These are phyloP conservation scores for Shiraia sp. DNA, from an alignment of 2,329 filamentous ascomycete genomes.

Conservation along the genomic window DNA sequence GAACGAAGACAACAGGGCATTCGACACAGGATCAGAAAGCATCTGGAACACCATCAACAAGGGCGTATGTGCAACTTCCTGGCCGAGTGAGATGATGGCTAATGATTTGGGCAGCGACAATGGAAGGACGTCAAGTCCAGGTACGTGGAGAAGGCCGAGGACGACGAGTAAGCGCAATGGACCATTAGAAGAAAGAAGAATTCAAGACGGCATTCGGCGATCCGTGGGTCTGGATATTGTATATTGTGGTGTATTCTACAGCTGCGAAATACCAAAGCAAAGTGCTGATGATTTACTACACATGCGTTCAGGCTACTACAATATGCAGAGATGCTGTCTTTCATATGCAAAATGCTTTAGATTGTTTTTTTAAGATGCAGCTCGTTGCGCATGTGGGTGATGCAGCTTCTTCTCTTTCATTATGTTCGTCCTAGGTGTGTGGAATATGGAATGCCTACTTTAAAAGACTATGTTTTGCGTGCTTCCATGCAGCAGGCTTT, in stretches of 20 bases:
- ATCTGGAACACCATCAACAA: conserved; percentile 91
- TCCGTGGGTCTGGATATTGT: conserved; percentile 29
- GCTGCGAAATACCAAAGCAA: conserved; percentile 28
- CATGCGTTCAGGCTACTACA: too few species aligned
- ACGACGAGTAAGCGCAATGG: conserved; percentile 53
- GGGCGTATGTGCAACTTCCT: conserved; percentile 62
- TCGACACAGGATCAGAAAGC: conserved; percentile 79
- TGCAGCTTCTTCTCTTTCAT: too few species aligned
- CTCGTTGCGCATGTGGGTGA: too few species aligned
- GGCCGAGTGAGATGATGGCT: conserved; percentile 26
- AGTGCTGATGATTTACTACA: conserved; percentile 7
- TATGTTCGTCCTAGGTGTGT: too few species aligned
- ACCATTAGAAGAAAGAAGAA: conserved; percentile 4
- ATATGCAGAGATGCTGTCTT: too few species aligned
- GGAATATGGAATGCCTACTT: too few species aligned
- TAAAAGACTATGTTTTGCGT: too few species aligned
- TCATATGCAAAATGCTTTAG: too few species aligned
- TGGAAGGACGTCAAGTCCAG: conserved; percentile 98
- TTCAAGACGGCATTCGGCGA: conserved; percentile 19
- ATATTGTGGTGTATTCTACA: conserved; percentile 44
- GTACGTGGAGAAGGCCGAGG: conserved; percentile 74
- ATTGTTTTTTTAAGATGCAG: too few species aligned
- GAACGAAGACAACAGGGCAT: conserved; percentile 63
- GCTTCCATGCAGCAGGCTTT: too few species aligned
- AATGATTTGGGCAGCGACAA: conserved; percentile 71